Evolutionary conservation across 495 filamentous ascomycete genomes (phyloP).

Genomic region (Parachaetomium inaequale): DNA sequence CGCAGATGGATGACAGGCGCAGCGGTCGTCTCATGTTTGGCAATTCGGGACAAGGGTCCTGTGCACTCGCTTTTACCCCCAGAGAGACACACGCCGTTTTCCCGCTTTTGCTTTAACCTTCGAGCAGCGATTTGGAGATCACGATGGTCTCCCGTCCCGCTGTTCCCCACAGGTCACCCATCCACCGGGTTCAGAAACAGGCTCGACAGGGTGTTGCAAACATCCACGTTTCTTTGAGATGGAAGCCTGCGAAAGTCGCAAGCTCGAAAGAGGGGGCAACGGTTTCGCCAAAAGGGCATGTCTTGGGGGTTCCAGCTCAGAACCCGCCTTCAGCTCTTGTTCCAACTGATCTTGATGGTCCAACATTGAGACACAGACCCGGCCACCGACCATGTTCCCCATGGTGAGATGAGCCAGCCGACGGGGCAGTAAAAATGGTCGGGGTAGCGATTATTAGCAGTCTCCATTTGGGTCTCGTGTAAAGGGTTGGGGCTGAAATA

Average conservation of each 20-base stretch:
- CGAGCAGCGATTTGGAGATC: neutral
- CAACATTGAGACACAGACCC: neutral
- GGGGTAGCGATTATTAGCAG: neutral
- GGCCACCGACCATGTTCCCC: neutral
- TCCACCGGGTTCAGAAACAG: neutral
- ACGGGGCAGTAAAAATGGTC: neutral
- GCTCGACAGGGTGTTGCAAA: neutral
- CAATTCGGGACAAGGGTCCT: conserved; percentile 1
- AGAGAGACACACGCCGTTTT: neutral
- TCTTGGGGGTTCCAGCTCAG: too few species aligned
- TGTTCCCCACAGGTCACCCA: neutral
- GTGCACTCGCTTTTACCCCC: neutral
- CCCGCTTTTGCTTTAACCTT: neutral
- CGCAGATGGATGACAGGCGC: neutral
- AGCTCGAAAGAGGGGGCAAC: neutral
- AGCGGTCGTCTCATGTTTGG: conserved; percentile 10
- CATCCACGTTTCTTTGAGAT: neutral
- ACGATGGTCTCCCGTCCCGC: neutral
- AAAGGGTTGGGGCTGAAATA: neutral
- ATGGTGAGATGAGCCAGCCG: neutral
- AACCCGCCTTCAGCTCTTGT: neutral
- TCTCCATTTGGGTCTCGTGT: neutral
- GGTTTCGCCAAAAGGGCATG: neutral
- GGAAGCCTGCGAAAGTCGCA: neutral
- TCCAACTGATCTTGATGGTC: neutral